Percentiles rank a stretch among this genome's conserved stretches.
Evolutionary conservation across 768 basidiomycete species (phyloP).

Genomic region (Sutorius australiensis): DNA sequence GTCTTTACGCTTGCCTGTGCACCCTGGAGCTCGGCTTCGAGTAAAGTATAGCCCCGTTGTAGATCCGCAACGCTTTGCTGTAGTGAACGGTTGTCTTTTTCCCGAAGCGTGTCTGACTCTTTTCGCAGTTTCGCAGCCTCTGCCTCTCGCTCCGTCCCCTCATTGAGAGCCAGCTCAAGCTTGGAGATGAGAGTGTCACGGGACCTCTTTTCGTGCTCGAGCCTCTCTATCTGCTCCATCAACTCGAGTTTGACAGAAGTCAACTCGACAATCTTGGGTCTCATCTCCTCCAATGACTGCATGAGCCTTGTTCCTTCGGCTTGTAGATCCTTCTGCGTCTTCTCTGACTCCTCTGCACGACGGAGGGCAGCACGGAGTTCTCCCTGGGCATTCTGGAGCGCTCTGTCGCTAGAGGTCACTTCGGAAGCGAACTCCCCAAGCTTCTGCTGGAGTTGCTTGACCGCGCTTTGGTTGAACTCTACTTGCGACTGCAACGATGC

Average conservation of each 20-base stretch:
- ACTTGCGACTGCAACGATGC: constrained; percentile 46
- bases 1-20: constrained; percentile 50
- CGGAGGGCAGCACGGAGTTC: constrained; percentile 62
- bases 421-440: constrained; percentile 54
- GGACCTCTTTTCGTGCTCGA: constrained; percentile 51
- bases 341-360: constrained; percentile 74
- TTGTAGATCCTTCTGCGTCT: constrained; percentile 67
- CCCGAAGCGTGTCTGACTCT: constrained; percentile 42
- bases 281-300: constrained; percentile 81
- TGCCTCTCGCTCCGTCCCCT: constrained; percentile 49
- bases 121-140: constrained; percentile 43
- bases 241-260: constrained; percentile 69
- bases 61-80: constrained; percentile 54
- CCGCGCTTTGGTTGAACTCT: constrained; percentile 41
- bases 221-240: constrained; percentile 55
- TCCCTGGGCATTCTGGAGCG: constrained; percentile 57
- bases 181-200: constrained; percentile 57
- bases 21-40: constrained; percentile 59
- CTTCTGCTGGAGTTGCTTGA: constrained; percentile 56
- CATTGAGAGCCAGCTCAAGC: constrained; percentile 57
- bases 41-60: constrained; percentile 55
- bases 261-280: constrained; percentile 79
- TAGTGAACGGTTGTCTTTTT: constrained; percentile 49
- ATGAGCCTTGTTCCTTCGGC: constrained; percentile 74
- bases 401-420: constrained; percentile 48